Evolutionary conservation across 805 yeast genomes (phyloP), one percentile per base, ranked within the genome.

Genomic region (Saccharomyces jurei): DNA sequence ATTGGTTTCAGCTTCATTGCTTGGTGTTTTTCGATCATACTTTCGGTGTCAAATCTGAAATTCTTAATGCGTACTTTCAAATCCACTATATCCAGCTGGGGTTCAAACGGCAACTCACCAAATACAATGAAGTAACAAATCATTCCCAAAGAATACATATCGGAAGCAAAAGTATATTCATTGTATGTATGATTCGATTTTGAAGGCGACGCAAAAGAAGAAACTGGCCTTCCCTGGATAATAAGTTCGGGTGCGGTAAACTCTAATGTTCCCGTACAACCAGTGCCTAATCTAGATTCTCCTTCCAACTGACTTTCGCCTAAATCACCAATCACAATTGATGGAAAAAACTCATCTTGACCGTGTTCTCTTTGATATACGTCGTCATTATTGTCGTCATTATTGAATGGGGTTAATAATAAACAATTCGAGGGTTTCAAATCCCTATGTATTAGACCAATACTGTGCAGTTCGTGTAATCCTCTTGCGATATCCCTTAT

Each of bases 351-450:
- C 5, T 60, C 53, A 0, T 68, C 55, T 10, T 17, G 14, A 21
- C 17, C 21, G 32, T 36, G 54, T 8, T 54, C 56, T 3, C 57
- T 46, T 14, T 61, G 55, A 9, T 46, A n/a, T 1, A 55, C 56
- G 2, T 53, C 55, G 11, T 54, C 55, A 25, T 62, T 65, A 26
- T 64, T 60, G 3, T 56, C 62, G 21, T 56, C 56, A 10, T 58
- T 52, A 49, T 65, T 36, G 25, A 36, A 71, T 27, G 60, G 57
- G 3, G 62, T 59, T 1, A 74, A 54, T 50, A 90, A 70, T 28
- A 90, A 73, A 70, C 96, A 89, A 63, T 90, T 90, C 1, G 96
- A 87, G 0, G 97, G 97, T 62, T 90, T 90, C 57, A 90, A 74
- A 67, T 90, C 97, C 30, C 97, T 76, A 64, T 90, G 97, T n/a